These are phyloP conservation scores for Sporormia fimetaria DNA, from an alignment of 495 filamentous ascomycete genomes.

Conservation along the genomic window DNA sequence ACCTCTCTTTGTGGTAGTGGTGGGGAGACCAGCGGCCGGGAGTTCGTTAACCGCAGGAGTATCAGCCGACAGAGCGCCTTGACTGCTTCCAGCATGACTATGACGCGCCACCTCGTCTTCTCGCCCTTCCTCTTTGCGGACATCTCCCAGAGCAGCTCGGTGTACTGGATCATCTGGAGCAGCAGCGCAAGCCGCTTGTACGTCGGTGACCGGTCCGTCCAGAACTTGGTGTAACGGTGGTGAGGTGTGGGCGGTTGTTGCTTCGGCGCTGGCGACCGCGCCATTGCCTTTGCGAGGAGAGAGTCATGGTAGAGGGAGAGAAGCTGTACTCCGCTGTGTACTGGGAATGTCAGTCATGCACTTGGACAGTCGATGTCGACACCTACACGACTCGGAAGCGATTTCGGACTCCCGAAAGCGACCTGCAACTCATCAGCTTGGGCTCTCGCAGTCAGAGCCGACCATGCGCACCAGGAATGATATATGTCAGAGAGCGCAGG, in stretches of 20 bases:
- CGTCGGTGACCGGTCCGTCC: conserved; percentile 59
- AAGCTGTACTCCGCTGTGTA: conserved; percentile 79
- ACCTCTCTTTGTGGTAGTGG: conserved; percentile 76
- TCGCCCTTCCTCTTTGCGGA: conserved; percentile 76
- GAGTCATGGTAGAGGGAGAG: conserved; percentile 91
- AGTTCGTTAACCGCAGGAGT: conserved; percentile 72
- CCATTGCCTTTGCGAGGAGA: conserved; percentile 59
- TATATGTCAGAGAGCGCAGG: conserved; percentile 82
- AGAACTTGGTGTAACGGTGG: conserved; percentile 82
- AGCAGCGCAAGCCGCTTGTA: conserved; percentile 69
- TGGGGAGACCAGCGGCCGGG: conserved; percentile 71
- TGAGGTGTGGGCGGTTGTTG: conserved; percentile 56
- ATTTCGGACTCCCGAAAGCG: conserved; percentile 90
- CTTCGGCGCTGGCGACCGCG: conserved; percentile 33
- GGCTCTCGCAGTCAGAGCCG: background rate
- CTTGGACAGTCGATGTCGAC: background rate
- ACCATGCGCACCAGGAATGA: conserved; percentile 65
- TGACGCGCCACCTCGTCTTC: conserved; percentile 72
- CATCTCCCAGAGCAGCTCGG: conserved; percentile 79
- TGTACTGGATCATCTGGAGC: conserved; percentile 84
- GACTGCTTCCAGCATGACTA: conserved; percentile 73
- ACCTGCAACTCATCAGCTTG: conserved; percentile 39
- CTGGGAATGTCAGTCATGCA: conserved; percentile 26
- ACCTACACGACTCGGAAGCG: conserved; percentile 71
- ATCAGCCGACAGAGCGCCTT: conserved; percentile 81